Evolutionary conservation across 805 yeast species (phyloP).

Genomic region (Candida manassasensis): DNA sequence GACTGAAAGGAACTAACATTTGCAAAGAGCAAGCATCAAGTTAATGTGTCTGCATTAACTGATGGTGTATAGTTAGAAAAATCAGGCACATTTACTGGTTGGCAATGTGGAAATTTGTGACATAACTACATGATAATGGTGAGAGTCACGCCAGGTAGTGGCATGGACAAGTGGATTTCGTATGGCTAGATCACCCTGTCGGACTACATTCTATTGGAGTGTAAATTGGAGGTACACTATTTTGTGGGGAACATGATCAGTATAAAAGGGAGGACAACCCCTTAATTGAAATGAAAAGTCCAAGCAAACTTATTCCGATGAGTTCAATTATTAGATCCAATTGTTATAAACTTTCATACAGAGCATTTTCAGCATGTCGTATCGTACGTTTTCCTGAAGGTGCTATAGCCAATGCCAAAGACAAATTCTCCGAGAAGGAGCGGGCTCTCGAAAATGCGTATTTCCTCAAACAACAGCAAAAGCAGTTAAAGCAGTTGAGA

Average conservation of each 20-base stretch:
- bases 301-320: background rate
- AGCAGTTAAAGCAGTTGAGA: constrained; percentile 70
- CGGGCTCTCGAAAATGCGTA: constrained; percentile 84
- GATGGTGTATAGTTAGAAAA: no score
- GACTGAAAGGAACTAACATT: no score
- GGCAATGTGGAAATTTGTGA: no score
- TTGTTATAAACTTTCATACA: background rate
- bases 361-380: constrained; percentile 28
- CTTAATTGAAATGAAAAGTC: background rate
- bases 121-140: no score
- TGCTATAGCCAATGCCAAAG: constrained; percentile 19
- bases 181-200: no score
- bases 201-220: no score
- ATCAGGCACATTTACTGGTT: no score
- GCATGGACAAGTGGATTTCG: no score
- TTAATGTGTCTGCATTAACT: no score
- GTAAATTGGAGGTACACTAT: constrained; percentile 1
- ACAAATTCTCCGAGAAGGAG: constrained; percentile 69
- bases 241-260: background rate
- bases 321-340: constrained; percentile 1
- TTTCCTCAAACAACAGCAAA: constrained; percentile 85
- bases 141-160: no score
- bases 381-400: constrained; percentile 19
- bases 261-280: background rate
- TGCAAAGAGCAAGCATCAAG: no score